phyloP scores from a whole-genome alignment of 352 stramenopile genomes.

The Phytopythium vexans region DNA sequence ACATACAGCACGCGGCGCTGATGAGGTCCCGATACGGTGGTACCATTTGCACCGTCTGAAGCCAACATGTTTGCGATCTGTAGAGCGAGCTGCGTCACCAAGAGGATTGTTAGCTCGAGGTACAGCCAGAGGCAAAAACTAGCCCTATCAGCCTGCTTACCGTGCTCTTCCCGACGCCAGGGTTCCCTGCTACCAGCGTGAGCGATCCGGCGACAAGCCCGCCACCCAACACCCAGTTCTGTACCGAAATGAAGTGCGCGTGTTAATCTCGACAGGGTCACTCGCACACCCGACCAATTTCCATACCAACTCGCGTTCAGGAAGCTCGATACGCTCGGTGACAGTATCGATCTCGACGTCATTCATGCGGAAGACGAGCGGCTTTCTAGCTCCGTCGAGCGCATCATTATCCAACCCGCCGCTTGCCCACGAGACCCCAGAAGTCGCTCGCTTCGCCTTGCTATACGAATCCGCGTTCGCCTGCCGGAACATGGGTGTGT shows the following conservation, averaged over 20 bases:
- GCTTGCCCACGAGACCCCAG: conserved; percentile 31
- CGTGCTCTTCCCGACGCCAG: conserved; percentile 92
- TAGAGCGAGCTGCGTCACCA: conserved; percentile 70
- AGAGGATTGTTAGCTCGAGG: conserved; percentile 2
- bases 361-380: conserved; percentile 54
- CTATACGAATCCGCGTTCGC: conserved; percentile 48
- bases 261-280: background rate
- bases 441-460: conserved; percentile 27
- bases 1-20: conserved; percentile 90
- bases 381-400: conserved; percentile 12
- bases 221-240: conserved; percentile 95
- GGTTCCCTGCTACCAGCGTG: conserved; percentile 94
- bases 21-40: background rate
- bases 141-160: conserved; percentile 33
- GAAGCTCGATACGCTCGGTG: conserved; percentile 58
- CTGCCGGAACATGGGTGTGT: conserved; percentile 47
- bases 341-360: conserved; percentile 60
- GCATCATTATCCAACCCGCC: conserved; percentile 8
- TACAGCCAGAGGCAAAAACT: too few species aligned
- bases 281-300: background rate
- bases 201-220: conserved; percentile 94
- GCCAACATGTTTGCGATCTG: conserved; percentile 92
- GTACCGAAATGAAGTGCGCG: background rate
- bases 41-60: conserved; percentile 5
- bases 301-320: conserved; percentile 64